Percentiles rank a stretch among this genome's conserved stretches.
Evolutionary conservation across 768 basidiomycete genomes (phyloP).

Genomic region (Suillus brevipes): DNA sequence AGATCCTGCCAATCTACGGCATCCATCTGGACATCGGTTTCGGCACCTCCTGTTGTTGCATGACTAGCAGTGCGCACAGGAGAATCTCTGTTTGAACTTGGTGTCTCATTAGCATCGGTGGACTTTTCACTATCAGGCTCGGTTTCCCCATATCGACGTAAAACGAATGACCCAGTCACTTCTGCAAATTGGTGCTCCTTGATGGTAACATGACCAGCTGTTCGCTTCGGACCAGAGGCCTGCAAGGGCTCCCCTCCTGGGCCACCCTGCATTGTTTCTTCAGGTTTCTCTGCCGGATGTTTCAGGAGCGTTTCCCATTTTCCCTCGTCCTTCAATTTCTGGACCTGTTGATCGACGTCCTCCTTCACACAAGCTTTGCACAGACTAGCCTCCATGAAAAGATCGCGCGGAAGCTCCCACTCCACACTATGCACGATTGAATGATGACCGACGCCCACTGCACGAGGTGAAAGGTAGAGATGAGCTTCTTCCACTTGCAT

Average conservation of each 20-base stretch:
- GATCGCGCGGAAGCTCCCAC: constrained; percentile 50
- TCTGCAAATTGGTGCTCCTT: neutral
- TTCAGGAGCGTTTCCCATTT: constrained; percentile 17
- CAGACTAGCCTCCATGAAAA: constrained; percentile 35
- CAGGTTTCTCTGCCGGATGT: neutral
- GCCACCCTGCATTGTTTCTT: neutral
- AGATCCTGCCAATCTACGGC: neutral
- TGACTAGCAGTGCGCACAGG: neutral
- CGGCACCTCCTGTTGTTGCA: neutral
- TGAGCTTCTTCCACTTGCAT: constrained; percentile 41
- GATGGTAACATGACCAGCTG: neutral
- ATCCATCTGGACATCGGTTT: neutral
- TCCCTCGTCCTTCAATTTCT: constrained; percentile 23
- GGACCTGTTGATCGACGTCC: constrained; percentile 25
- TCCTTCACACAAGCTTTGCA: constrained; percentile 42
- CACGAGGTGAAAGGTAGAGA: constrained; percentile 45
- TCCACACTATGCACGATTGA: constrained; percentile 52
- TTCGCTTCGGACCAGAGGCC: neutral
- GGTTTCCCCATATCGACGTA: neutral
- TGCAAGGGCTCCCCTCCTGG: neutral
- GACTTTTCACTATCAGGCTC: neutral
- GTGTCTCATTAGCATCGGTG: neutral
- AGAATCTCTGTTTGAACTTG: neutral
- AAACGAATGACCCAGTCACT: neutral
- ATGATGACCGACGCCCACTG: constrained; percentile 50